phyloP scores from a whole-genome alignment of 2,329 filamentous ascomycete species.

The Sarocladium brachiariae region DNA sequence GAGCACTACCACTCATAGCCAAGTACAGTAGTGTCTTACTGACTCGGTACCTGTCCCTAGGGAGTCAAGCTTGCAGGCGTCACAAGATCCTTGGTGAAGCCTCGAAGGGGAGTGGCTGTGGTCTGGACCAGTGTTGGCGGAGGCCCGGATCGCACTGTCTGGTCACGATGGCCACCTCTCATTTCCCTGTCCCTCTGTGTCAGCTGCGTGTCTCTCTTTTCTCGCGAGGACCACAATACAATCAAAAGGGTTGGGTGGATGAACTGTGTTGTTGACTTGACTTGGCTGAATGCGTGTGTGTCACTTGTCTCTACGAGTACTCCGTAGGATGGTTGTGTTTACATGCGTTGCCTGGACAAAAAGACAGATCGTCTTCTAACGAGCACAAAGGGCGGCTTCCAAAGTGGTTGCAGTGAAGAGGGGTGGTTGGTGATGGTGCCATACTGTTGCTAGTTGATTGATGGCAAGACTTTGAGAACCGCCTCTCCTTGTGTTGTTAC shows the following conservation, averaged over 20 bases:
- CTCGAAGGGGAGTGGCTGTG: conserved; percentile 1
- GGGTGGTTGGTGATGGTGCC: background rate
- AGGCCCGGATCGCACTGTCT: conserved; percentile 8
- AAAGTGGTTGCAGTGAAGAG: background rate
- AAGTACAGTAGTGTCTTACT: conserved; percentile 3
- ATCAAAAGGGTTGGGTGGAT: too few relatives aligned
- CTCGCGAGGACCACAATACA: too few relatives aligned
- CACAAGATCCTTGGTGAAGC: background rate
- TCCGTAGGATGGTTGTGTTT: background rate
- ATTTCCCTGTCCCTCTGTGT: conserved; percentile 10
- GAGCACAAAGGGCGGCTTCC: background rate
- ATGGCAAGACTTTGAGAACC: background rate
- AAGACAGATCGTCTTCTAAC: background rate
- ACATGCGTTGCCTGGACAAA: conserved; percentile 4
- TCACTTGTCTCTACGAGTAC: background rate
- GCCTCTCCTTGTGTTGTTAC: background rate
- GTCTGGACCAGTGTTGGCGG: background rate
- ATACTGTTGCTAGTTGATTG: background rate
- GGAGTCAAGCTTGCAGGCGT: background rate
- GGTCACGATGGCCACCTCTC: conserved; percentile 13
- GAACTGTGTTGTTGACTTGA: background rate
- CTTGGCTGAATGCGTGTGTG: background rate
- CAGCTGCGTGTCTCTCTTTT: conserved; percentile 4
- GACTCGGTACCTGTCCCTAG: background rate
- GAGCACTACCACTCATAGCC: too few relatives aligned